A percentile compares a stretch with the other conserved stretches of the same genome.
These are phyloP conservation scores for Tremella mesenterica DNA, from an alignment of 768 basidiomycete species.

Conservation along the genomic window DNA sequence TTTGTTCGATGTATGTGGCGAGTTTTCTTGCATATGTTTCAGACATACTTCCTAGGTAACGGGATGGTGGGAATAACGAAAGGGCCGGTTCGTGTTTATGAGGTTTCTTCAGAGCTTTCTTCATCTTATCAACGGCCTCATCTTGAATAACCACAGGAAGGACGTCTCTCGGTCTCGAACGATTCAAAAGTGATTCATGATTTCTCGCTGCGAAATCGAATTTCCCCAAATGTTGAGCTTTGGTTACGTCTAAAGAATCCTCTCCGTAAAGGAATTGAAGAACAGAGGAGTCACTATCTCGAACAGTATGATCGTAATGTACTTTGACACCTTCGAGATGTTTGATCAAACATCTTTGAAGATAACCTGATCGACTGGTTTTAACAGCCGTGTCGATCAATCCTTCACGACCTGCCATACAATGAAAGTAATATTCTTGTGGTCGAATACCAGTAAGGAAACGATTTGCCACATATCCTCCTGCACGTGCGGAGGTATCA, in stretches of 20 bases:
- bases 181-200: slow-evolving; percentile 64
- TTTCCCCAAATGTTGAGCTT: slow-evolving; percentile 87
- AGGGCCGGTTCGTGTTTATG: slow-evolving; percentile 64
- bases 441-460: slow-evolving; percentile 97
- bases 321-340: slow-evolving; percentile 93
- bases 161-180: slow-evolving; percentile 56
- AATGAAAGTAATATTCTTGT: slow-evolving; percentile 99
- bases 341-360: slow-evolving; percentile 96
- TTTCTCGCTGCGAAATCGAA: slow-evolving; percentile 92
- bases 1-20: slow-evolving; percentile 66
- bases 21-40: slow-evolving; percentile 79
- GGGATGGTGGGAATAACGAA: slow-evolving; percentile 65
- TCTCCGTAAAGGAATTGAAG: slow-evolving; percentile 97
- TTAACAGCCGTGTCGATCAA: slow-evolving; percentile 99
- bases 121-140: slow-evolving; percentile 70
- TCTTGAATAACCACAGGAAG: slow-evolving; percentile 53
- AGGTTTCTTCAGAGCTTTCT: slow-evolving; percentile 73
- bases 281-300: slow-evolving; percentile 83
- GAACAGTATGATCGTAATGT: slow-evolving; percentile 96
- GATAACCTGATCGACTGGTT: slow-evolving; percentile 94
- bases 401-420: slow-evolving; percentile 98
- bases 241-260: slow-evolving; percentile 90
- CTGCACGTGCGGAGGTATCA: slow-evolving; percentile 96
- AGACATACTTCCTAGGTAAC: slow-evolving; percentile 79
- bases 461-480: slow-evolving; percentile 94